These are phyloP conservation scores for Orychophragmus violaceus DNA, from an alignment of 345 rosid species.

Conservation along the genomic window DNA sequence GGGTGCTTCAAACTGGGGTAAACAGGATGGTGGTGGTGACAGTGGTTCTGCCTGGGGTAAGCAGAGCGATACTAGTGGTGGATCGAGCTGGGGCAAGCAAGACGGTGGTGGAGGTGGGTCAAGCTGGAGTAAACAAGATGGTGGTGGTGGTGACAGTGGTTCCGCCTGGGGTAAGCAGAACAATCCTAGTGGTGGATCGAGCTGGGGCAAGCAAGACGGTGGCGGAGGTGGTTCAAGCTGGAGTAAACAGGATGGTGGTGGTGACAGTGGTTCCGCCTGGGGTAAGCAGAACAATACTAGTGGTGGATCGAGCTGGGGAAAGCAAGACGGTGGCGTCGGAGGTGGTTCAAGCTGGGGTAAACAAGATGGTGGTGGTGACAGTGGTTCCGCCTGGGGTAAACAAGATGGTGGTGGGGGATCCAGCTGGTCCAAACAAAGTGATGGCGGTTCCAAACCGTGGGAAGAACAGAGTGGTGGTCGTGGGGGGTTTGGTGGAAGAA, in stretches of 20 bases:
- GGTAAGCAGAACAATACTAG: not conserved
- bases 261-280: not conserved
- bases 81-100: conserved; percentile 25
- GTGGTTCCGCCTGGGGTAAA: conserved; percentile 4
- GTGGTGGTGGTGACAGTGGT: not conserved
- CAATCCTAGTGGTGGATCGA: conserved; percentile 1
- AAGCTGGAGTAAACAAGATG: conserved; percentile 13
- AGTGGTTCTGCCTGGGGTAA: conserved; percentile 20
- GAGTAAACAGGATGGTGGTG: not conserved
- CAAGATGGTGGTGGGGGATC: conserved; percentile 4
- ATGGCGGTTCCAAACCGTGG: conserved; percentile 7
- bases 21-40: conserved; percentile 33
- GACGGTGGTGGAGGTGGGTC: not conserved
- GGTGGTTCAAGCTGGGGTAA: not conserved
- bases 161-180: conserved; percentile 14
- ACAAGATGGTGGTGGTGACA: conserved; percentile 5
- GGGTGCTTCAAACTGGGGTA: conserved; percentile 19
- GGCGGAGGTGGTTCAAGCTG: not conserved
- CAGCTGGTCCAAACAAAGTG: conserved; percentile 18
- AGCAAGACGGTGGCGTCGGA: not conserved
- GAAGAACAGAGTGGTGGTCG: conserved; percentile 29
- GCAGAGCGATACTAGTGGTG: conserved; percentile 1
- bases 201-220: conserved; percentile 13
- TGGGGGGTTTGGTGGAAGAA: conserved; percentile 35
- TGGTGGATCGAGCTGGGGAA: not conserved